phyloP scores from a whole-genome alignment of 345 rosid species.

The Eucalyptus cloeziana region DNA sequence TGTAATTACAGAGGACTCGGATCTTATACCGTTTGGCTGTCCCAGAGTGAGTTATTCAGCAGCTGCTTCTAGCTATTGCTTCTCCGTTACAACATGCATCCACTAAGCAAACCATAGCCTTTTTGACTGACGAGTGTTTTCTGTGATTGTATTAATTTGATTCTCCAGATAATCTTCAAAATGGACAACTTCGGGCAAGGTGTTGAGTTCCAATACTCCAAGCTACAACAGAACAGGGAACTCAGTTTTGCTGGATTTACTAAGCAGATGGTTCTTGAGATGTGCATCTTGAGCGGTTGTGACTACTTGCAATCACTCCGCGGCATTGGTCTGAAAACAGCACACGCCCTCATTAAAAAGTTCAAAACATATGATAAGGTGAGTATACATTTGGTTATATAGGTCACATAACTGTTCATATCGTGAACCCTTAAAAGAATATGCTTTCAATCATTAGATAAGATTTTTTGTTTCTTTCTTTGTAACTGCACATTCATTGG shows the following conservation, averaged over 20 bases:
- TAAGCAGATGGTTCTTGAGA: constrained; percentile 82
- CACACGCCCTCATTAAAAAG: constrained; percentile 71
- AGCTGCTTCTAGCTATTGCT: not conserved
- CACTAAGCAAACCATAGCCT: not conserved
- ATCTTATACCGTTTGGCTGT: constrained; percentile 96
- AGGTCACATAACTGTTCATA: not conserved
- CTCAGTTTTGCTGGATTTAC: constrained; percentile 63
- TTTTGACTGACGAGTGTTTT: not conserved
- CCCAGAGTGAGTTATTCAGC: constrained; percentile 59
- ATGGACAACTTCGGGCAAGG: constrained; percentile 98
- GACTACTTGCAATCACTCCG: constrained; percentile 89
- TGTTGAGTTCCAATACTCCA: constrained; percentile 63
- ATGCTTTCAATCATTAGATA: not conserved
- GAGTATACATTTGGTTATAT: not conserved
- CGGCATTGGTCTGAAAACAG: constrained; percentile 93
- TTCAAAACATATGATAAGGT: constrained; percentile 84
- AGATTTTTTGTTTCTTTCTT: not conserved
- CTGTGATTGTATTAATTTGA: not conserved
- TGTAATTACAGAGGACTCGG: constrained; percentile 93
- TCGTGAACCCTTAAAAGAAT: not conserved
- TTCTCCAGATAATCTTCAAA: constrained; percentile 66
- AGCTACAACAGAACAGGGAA: constrained; percentile 58
- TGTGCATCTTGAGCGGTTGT: constrained; percentile 98
- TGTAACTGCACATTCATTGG: not conserved
- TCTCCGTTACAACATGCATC: not conserved